Base-by-base conservation (phyloP, 352 stramenopile species). In the Thraustotheca clavata region DNA sequence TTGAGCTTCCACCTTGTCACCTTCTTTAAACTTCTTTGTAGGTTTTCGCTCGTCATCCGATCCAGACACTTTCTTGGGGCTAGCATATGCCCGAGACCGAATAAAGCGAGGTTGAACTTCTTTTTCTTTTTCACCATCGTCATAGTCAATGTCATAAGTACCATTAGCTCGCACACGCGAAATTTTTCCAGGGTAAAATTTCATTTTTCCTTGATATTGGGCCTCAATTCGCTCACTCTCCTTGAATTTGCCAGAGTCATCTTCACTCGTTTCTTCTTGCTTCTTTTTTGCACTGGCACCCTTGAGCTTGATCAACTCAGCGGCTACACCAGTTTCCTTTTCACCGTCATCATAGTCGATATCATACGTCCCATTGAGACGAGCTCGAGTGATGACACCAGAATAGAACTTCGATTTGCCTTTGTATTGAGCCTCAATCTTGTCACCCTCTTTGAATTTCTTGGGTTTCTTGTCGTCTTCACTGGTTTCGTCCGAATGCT, bases 291-390 rank as follows among this genome's bases (percentile, higher is more conserved):
- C 27, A 27, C 55, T 74, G 5, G 18, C 67, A 54, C 70, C 72
- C 24, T 33, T 33, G 39, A 66, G 62, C 22, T 66, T 70, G 67
- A 87, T 88, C 0, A 69, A 67, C 7, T 74, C 68, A 31, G 22
- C 59, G 5, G 67, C 33, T 0, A 88, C 73, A 68, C 73, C 62
- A n/a, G 62, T 83, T 39, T 88, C 80, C 38, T 74, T 75, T 36
- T 90, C 81, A 20, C 86, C 83, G 49, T 96, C 85, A 35, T 94
- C 79, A 63, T 91, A 93, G 46, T 83, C 70, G 49, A 80, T 75
- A 49, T 88, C 75, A 47, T 84, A 94, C 0, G 79, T 90, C 0
- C 81, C 81, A 57, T 93, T 80, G 41, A 73, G 59, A 34, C 80
- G 70, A 1, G 76, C 76, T 11, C 72, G 67, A 4, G 72, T 68